phyloP scores from a whole-genome alignment of 768 basidiomycete genomes.

The Clathrus columnatus region DNA sequence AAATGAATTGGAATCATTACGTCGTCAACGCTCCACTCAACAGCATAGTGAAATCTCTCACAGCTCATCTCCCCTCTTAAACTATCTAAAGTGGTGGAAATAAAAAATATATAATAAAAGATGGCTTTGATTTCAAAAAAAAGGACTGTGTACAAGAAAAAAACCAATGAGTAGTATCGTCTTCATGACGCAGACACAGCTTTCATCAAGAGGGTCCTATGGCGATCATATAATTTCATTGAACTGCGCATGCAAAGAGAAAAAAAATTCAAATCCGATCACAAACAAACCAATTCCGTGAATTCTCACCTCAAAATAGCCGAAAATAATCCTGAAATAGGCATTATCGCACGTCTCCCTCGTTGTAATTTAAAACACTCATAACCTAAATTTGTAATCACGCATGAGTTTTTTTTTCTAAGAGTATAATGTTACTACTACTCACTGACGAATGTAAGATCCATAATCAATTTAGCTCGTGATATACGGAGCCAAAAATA shows the following conservation, averaged over 20 bases:
- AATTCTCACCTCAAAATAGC: slow-evolving; percentile 63
- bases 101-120: background rate
- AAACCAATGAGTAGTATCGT: no score
- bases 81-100: background rate
- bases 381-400: slow-evolving; percentile 49
- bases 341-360: slow-evolving; percentile 50
- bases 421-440: slow-evolving; percentile 16
- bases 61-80: background rate
- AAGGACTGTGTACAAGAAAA: no score
- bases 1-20: slow-evolving; percentile 37
- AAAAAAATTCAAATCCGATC: background rate
- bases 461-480: slow-evolving; percentile 68
- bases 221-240: slow-evolving; percentile 67
- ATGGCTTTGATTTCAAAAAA: background rate
- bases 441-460: slow-evolving; percentile 82
- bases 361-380: slow-evolving; percentile 66
- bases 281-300: background rate
- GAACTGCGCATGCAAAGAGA: slow-evolving; percentile 35
- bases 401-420: background rate
- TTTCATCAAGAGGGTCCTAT: slow-evolving; percentile 55
- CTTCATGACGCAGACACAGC: slow-evolving; percentile 19
- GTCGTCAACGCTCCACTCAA: background rate
- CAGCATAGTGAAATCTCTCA: background rate
- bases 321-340: slow-evolving; percentile 57
- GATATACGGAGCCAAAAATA: slow-evolving; percentile 70